Conservation (phyloP, 192 early-diverging fungal genomes). For the Podochytrium sp. region DNA sequence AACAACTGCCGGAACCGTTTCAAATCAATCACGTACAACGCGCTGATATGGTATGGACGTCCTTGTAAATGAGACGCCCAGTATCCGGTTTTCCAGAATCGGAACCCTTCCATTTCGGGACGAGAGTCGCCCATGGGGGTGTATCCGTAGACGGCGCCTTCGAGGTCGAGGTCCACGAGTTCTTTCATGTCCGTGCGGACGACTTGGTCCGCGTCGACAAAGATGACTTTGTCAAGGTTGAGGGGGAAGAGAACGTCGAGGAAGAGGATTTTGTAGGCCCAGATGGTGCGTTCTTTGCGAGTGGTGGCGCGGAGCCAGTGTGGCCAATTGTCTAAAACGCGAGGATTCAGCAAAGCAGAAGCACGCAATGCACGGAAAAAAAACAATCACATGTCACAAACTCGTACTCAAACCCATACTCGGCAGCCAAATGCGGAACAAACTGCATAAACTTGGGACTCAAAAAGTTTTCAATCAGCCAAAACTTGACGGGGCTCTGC, state of each 20-base stretch:
- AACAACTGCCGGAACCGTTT: slow-evolving; percentile 88
- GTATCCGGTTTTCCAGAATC: slow-evolving; percentile 98
- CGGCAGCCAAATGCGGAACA: slow-evolving; percentile 84
- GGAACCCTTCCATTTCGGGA: slow-evolving; percentile 91
- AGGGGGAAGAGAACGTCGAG: slow-evolving; percentile 97
- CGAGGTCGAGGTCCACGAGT: slow-evolving; percentile 87
- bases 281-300: slow-evolving; percentile 96
- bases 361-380: background rate
- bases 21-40: slow-evolving; percentile 96
- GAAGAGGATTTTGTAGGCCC: slow-evolving; percentile 99
- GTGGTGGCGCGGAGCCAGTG: slow-evolving; percentile 90
- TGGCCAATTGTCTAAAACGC: slow-evolving; percentile 85
- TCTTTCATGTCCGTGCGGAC: slow-evolving; percentile 94
- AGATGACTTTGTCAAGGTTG: slow-evolving; percentile 90
- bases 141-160: slow-evolving; percentile 95
- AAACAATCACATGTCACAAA: slow-evolving; percentile 79
- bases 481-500: slow-evolving; percentile 91
- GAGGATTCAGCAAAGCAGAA: background rate
- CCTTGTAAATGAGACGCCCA: slow-evolving; percentile 88
- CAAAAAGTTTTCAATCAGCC: slow-evolving; percentile 98
- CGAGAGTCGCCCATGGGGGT: slow-evolving; percentile 95
- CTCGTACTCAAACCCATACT: slow-evolving; percentile 91
- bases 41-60: slow-evolving; percentile 92
- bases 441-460: slow-evolving; percentile 96
- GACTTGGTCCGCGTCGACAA: slow-evolving; percentile 99